A percentile compares a stretch with the other conserved stretches of the same genome.
phyloP scores from a whole-genome alignment of 208 protist genomes.

The Acanthamoeba sp. region DNA sequence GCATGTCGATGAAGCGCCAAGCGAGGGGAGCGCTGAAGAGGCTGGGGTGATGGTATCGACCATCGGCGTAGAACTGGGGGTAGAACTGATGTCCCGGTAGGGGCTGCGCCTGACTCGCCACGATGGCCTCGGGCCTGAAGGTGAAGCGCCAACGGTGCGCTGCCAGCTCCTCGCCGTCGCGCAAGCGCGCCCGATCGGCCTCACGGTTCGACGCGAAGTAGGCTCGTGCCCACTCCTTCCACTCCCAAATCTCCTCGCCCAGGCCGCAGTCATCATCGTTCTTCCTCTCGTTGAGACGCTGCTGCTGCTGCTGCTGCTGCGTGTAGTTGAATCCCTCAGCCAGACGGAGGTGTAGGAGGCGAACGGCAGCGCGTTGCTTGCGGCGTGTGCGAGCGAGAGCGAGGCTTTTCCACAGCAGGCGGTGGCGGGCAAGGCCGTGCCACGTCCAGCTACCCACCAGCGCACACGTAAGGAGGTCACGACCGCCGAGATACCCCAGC shows the following conservation, averaged over 20 bases:
- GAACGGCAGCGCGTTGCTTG: background rate
- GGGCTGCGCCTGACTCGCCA: background rate
- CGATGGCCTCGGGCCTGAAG: background rate
- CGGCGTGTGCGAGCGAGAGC: background rate
- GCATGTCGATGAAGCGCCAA: conserved; percentile 7
- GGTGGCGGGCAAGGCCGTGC: conserved; percentile 16
- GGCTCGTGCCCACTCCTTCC: background rate
- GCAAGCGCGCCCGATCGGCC: background rate
- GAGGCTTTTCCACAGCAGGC: background rate
- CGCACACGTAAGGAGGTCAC: background rate
- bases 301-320: background rate
- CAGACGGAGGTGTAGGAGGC: background rate
- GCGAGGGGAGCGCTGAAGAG: background rate
- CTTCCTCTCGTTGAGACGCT: background rate
- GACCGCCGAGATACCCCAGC: background rate
- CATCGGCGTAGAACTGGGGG: background rate
- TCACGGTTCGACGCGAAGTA: background rate
- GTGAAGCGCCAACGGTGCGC: background rate
- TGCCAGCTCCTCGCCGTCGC: background rate
- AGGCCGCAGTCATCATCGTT: background rate
- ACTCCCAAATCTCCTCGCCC: background rate
- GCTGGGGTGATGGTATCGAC: background rate
- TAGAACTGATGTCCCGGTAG: background rate
- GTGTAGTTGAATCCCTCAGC: background rate
- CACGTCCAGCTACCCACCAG: background rate